Evolutionary conservation across 225 moss, liverwort and hornwort genomes (phyloP), one percentile per base, ranked within the genome.

Genomic region (Physcomitrium patens): DNA sequence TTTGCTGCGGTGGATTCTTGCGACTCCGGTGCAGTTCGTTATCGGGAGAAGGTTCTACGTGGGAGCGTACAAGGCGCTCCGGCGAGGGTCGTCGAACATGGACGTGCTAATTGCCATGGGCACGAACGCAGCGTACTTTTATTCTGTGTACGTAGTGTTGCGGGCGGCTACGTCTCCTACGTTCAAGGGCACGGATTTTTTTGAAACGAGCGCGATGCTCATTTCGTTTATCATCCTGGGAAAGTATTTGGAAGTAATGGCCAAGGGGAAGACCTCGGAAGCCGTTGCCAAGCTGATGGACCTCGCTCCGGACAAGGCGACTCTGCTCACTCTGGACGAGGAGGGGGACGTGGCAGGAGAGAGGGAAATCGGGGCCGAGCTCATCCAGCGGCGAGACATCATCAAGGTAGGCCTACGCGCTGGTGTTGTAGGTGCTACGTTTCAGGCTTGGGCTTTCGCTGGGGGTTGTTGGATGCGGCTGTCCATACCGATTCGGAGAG

Each of bases 261-360:
- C 97, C 0, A 99, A 99, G 78, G 97, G 95, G 14, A 99, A 95
- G 48, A 99, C 97, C 7, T 95, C 97, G 3, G 97, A 95, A 85
- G 97, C 97, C 12, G 93, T 99, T n/a, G 91, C 90, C 5, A 95
- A 99, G 83, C 85, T 99, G n/a, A 91, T 99, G 93, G 82, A 99
- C 58, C 84, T 99, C 12, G 90, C 97, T 24, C 97, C 97, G 12
- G 93, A 89, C 62, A 91, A 90, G 9, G 97, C 97, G 12, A 93
- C 76, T 63, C 81, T 95, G 0, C 75, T 99, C 22, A 70, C 76
- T 13, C 60, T 81, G 12, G 82, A 91, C 51, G 89, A 84, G 52
- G 79, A 76, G 18, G 91, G 88, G 15, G 77, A 55, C 44, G 60
- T 79, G 44, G 63, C 27, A 20, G 67, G 70, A 3, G 93, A 99